Percentiles rank a stretch among this genome's conserved stretches.
Conservation (phyloP, 2,329 filamentous ascomycete genomes). For the Macrophomina tecta region DNA sequence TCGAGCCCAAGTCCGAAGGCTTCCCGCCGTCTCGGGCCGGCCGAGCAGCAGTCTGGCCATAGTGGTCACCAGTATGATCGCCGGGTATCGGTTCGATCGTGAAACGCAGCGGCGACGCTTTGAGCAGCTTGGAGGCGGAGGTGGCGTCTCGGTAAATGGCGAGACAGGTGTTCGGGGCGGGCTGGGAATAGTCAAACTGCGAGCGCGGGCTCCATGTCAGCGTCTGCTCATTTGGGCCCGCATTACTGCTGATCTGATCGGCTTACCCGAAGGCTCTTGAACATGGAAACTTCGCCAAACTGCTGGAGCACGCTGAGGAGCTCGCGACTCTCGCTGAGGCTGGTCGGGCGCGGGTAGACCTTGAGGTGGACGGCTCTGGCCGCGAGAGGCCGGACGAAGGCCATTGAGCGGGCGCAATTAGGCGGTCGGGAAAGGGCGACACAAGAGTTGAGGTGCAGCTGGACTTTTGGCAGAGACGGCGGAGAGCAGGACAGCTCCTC, state of each 20-base stretch:
- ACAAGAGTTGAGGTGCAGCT: conserved; percentile 12
- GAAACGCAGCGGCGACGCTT: conserved; percentile 55
- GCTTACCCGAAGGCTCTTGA: conserved; percentile 51
- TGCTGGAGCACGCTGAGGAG: conserved; percentile 55
- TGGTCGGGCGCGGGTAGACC: conserved; percentile 54
- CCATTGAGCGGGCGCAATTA: neutral
- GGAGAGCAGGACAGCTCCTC: conserved; percentile 3
- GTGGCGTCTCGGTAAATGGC: conserved; percentile 53
- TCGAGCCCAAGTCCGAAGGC: neutral
- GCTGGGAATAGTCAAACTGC: conserved; percentile 46
- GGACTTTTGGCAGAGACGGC: conserved; percentile 6
- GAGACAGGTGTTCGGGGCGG: conserved; percentile 50
- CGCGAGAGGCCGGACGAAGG: conserved; percentile 28
- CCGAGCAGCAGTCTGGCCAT: conserved; percentile 3
- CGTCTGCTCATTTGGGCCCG: conserved; percentile 11
- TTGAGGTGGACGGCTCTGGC: conserved; percentile 54
- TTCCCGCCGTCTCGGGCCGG: neutral
- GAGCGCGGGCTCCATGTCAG: conserved; percentile 26
- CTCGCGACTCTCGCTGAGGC: conserved; percentile 56
- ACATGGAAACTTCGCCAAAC: conserved; percentile 57
- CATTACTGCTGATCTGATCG: conserved; percentile 24
- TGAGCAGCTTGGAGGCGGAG: conserved; percentile 49
- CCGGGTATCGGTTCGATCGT: conserved; percentile 44
- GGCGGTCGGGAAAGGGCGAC: neutral
- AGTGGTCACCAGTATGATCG: conserved; percentile 24